Percentiles rank a stretch among this genome's conserved stretches.
Conservation (phyloP, 2,329 filamentous ascomycete species). For the Lasiodiplodia hormozganensis region DNA sequence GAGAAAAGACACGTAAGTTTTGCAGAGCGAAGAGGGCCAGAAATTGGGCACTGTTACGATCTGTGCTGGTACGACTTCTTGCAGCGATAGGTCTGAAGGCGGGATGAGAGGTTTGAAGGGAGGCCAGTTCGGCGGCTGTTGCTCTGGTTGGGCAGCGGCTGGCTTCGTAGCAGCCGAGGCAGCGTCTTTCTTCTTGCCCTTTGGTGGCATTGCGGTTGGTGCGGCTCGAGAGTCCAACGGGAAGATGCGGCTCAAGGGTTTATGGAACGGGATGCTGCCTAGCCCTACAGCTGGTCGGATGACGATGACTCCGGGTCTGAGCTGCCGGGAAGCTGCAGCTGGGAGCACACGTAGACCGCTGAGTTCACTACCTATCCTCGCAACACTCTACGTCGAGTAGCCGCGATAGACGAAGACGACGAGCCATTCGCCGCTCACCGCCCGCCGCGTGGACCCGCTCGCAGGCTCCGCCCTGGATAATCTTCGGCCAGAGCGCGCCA, state of each 20-base stretch:
- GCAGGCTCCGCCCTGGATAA: conserved; percentile 17
- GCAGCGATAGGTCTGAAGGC: conserved; percentile 66
- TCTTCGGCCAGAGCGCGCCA: conserved; percentile 12
- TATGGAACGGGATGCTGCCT: not conserved
- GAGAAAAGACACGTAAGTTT: conserved; percentile 77
- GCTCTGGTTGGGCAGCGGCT: conserved; percentile 1
- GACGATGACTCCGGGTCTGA: conserved; percentile 3
- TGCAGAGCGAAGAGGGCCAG: conserved; percentile 77
- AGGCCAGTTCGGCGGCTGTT: conserved; percentile 70
- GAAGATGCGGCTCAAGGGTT: not conserved
- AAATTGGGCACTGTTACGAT: conserved; percentile 77
- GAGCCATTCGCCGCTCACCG: conserved; percentile 10
- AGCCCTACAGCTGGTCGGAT: conserved; percentile 14
- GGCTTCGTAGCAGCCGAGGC: conserved; percentile 23
- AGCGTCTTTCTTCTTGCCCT: conserved; percentile 39
- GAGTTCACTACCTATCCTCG: not conserved
- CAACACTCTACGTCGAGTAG: not conserved
- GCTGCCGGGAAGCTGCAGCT: not conserved
- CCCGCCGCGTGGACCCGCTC: conserved; percentile 2
- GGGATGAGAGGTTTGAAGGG: conserved; percentile 73
- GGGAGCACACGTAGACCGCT: not conserved
- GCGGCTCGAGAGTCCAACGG: not conserved
- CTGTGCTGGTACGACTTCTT: conserved; percentile 66
- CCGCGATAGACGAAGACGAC: not conserved
- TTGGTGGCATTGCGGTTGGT: conserved; percentile 39